A percentile compares a stretch with the other conserved stretches of the same genome.
phyloP scores from a whole-genome alignment of 108 stramenopile species.

The Skeletonema potamos region DNA sequence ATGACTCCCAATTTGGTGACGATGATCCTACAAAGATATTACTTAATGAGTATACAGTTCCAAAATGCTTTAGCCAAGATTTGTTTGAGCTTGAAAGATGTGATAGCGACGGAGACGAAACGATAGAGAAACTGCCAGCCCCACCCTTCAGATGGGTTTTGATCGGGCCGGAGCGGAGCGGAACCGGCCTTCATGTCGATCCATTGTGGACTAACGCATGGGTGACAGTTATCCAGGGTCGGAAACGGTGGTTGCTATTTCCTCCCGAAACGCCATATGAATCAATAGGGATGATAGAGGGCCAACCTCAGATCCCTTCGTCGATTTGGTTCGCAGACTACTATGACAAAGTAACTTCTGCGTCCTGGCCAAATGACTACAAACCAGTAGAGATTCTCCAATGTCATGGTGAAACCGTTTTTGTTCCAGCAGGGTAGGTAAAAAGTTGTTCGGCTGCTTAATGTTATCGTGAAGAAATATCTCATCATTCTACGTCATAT shows the following conservation, averaged over 20 bases:
- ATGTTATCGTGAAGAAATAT: not conserved
- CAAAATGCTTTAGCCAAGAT: constrained; percentile 70
- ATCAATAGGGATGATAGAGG: constrained; percentile 54
- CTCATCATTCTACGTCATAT: not conserved
- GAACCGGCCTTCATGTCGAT: constrained; percentile 88
- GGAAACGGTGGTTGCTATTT: constrained; percentile 84
- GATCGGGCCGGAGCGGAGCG: constrained; percentile 75
- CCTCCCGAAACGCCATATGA: constrained; percentile 62
- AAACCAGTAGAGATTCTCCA: constrained; percentile 72
- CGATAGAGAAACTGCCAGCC: constrained; percentile 3
- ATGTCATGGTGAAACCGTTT: constrained; percentile 83
- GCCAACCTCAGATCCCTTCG: constrained; percentile 72
- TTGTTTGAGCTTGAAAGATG: constrained; percentile 59
- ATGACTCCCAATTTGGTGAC: constrained; percentile 76
- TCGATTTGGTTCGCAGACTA: constrained; percentile 72
- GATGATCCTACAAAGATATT: constrained; percentile 48
- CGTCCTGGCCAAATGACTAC: constrained; percentile 46
- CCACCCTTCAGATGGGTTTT: constrained; percentile 88
- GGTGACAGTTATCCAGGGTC: constrained; percentile 78
- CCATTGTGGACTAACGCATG: constrained; percentile 86
- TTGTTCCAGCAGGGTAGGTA: constrained; percentile 66
- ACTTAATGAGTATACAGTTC: constrained; percentile 65
- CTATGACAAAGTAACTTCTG: constrained; percentile 46
- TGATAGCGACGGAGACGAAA: constrained; percentile 20
- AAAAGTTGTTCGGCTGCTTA: not conserved